A percentile compares a stretch with the other conserved stretches of the same genome.
Conservation (phyloP, 495 filamentous ascomycete genomes). For the Parathielavia appendiculata region DNA sequence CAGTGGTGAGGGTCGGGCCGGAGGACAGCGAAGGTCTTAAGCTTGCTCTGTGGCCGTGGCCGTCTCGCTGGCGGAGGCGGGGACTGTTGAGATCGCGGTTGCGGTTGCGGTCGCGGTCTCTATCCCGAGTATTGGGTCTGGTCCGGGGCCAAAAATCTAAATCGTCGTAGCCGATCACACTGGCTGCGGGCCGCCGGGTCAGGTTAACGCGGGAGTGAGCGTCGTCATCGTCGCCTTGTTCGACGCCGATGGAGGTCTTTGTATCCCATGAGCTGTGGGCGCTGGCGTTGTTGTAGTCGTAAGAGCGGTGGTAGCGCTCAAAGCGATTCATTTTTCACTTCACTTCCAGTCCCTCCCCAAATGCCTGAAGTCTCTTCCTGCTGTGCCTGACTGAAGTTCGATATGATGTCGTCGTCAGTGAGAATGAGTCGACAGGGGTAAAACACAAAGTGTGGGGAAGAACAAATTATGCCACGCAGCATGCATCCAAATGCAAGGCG, state of each 20-base stretch:
- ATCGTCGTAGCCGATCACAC: conserved; percentile 15
- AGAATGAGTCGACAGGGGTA: conserved; percentile 1
- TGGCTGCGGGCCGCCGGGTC: conserved; percentile 11
- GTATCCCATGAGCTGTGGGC: conserved; percentile 2
- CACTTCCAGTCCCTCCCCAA: neutral
- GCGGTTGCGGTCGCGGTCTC: neutral
- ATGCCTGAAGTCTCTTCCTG: neutral
- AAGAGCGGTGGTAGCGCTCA: conserved; percentile 3
- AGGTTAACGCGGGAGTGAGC: neutral
- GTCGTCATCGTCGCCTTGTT: conserved; percentile 3
- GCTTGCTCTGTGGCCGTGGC: neutral
- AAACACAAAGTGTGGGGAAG: neutral
- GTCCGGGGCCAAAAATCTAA: conserved; percentile 1
- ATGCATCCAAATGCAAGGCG: neutral
- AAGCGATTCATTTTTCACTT: conserved; percentile 14
- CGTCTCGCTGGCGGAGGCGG: neutral
- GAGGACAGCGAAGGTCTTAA: conserved; percentile 1
- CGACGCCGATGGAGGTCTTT: neutral
- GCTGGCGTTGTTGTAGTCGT: conserved; percentile 14
- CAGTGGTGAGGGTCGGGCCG: neutral
- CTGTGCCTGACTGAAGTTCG: neutral
- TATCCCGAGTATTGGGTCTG: conserved; percentile 1
- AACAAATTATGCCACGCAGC: neutral
- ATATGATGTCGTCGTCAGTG: neutral
- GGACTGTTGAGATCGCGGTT: neutral